These are phyloP conservation scores for Boletales sp. DNA, from an alignment of 768 basidiomycete species.

Conservation along the genomic window DNA sequence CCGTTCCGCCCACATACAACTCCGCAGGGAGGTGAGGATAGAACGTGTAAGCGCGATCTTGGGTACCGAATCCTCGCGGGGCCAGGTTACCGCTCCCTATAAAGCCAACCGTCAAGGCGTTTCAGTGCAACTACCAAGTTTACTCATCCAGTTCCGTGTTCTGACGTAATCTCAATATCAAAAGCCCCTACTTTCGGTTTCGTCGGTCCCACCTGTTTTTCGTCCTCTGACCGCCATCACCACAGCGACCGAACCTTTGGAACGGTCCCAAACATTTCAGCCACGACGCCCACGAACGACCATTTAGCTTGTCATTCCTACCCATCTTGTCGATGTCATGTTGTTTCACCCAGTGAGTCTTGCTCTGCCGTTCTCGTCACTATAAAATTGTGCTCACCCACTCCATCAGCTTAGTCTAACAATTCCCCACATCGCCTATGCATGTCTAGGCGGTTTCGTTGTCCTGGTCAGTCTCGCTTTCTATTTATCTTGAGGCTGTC, in stretches of 20 bases:
- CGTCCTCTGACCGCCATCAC: conserved; percentile 3
- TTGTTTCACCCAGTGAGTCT: conserved; percentile 47
- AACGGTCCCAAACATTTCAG: neutral
- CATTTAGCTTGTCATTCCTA: neutral
- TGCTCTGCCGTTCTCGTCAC: neutral
- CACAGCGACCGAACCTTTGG: conserved; percentile 1
- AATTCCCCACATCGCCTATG: conserved; percentile 72
- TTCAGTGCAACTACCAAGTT: neutral
- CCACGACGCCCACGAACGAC: conserved; percentile 4
- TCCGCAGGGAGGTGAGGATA: conserved; percentile 14
- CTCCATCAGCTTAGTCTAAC: conserved; percentile 42
- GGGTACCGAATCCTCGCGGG: neutral
- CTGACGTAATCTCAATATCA: conserved; percentile 17
- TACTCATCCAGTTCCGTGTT: neutral
- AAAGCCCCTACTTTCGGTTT: neutral
- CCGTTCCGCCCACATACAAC: conserved; percentile 3
- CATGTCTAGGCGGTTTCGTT: conserved; percentile 77
- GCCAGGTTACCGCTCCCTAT: neutral
- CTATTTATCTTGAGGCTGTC: neutral
- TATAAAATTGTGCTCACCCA: neutral
- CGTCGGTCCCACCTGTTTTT: neutral
- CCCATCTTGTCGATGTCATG: conserved; percentile 35
- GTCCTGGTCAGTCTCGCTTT: conserved; percentile 52
- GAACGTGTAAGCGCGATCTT: conserved; percentile 6
- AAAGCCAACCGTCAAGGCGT: neutral